A percentile compares a stretch with the other conserved stretches of the same genome.
Conservation (phyloP, 306 rosid genomes). For the Prunus davidiana region DNA sequence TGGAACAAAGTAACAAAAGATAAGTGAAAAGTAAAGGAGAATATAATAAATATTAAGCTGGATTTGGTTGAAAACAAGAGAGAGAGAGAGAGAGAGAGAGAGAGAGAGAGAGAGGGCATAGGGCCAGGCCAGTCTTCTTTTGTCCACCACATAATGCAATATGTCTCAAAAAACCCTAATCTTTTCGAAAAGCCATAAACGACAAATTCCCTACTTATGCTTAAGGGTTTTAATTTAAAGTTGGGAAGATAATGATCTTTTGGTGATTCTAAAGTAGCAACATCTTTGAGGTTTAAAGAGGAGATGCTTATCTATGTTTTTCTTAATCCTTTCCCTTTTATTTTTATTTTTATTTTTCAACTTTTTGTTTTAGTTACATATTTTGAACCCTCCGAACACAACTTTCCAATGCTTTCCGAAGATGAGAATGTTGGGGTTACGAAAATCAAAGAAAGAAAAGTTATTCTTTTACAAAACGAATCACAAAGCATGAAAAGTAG, state of each 20-base stretch:
- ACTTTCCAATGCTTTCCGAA: constrained; percentile 72
- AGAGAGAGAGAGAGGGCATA: constrained; percentile 26
- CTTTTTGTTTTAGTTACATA: constrained; percentile 29
- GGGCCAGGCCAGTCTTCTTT: constrained; percentile 12
- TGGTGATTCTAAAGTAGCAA: constrained; percentile 81
- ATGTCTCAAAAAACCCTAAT: constrained; percentile 43
- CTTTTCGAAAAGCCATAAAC: constrained; percentile 67
- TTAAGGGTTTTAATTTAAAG: constrained; percentile 58
- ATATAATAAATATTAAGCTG: constrained; percentile 22
- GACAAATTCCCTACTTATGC: constrained; percentile 87
- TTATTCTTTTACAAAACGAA: constrained; percentile 72
- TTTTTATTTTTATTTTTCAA: not conserved
- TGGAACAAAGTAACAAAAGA: constrained; percentile 31
- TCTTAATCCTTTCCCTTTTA: constrained; percentile 36
- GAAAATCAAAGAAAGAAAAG: constrained; percentile 76
- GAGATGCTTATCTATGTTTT: constrained; percentile 64
- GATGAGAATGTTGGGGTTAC: constrained; percentile 80
- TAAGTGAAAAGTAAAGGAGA: constrained; percentile 28
- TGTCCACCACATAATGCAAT: constrained; percentile 39
- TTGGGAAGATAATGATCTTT: constrained; percentile 70
- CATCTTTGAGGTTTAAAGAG: constrained; percentile 77
- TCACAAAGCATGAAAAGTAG: constrained; percentile 83
- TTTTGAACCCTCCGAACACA: constrained; percentile 48
- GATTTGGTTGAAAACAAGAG: constrained; percentile 25
- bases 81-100: no score